These are phyloP conservation scores for Patellifolia procumbens DNA, from an alignment of 179 eudicot genomes.

Conservation along the genomic window DNA sequence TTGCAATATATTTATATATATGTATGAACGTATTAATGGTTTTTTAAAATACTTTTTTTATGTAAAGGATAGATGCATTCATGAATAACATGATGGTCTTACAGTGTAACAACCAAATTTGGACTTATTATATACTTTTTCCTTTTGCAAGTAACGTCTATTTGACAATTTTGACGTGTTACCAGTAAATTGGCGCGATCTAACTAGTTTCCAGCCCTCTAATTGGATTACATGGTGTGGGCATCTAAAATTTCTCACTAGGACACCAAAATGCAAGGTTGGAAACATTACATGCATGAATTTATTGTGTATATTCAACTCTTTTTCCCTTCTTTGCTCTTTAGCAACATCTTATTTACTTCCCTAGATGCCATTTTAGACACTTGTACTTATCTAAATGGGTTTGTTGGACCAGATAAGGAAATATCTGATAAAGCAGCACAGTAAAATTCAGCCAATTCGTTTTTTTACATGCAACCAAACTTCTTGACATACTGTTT, in stretches of 20 bases:
- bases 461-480: not conserved
- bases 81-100: constrained; percentile 12
- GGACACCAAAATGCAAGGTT: constrained; percentile 14
- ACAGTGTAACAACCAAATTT: constrained; percentile 1
- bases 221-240: constrained; percentile 13
- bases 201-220: not conserved
- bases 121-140: constrained; percentile 1
- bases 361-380: constrained; percentile 25
- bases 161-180: not conserved
- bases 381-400: constrained; percentile 24
- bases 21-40: too few species aligned
- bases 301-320: constrained; percentile 4
- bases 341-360: constrained; percentile 15
- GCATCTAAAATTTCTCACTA: constrained; percentile 3
- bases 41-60: not conserved
- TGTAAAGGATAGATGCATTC: not conserved
- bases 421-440: not conserved
- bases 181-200: not conserved
- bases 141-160: not conserved
- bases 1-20: too few species aligned
- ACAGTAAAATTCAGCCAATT: not conserved
- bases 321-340: constrained; percentile 24
- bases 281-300: constrained; percentile 28
- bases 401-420: constrained; percentile 21
- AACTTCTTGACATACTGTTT: not conserved